Base-by-base conservation (phyloP, 73 alveolate species). In the Paramecium sexaurelia region DNA sequence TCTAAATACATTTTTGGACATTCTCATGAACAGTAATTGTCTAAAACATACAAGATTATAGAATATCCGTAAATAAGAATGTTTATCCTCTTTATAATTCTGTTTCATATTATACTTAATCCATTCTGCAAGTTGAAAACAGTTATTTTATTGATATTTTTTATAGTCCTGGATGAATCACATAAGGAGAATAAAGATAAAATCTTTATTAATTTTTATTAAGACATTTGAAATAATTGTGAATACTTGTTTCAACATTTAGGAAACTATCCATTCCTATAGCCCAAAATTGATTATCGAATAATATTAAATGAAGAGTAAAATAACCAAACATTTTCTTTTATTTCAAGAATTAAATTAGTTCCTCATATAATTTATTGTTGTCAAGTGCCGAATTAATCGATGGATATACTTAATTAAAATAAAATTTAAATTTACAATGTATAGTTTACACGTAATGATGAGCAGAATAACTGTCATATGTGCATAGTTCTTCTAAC, bases 241-340 rank as follows among this genome's bases (percentile, higher is more conserved):
- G 7, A 8, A 45, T 24, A 20, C 61, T 29, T 0, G 90, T 78
- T n/a, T 20, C 7, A 43, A 22, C 29, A 33, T 78, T 78, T 43
- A 78, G 11, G 27, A 9, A 78, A 45, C 90, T 22, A 24, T 78
- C 90, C 9, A 78, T 24, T 41, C 90, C 90, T 6, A 78, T 78
- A 15, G 90, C 90, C 73, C 73, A 78, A 45, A 78, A 78, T 9
- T 32, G 9, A 36, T 45, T 26, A 0, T 78, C 69, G 22, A 78
- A 78, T 20, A 40, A 19, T 19, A 78, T 43, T 19, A 78, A 78
- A 41, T 78, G 19, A 19, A 78, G 40, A n/a, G 90, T 78, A 45
- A 78, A 78, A 78, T 78, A 78, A 0, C 90, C 90, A 20, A 78
- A 39, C 90, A 78, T 78, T 43, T 78, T 37, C 20, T 78, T 78